phyloP scores from a whole-genome alignment of 1,284 basidiomycete species.

The Fomes fomentarius region DNA sequence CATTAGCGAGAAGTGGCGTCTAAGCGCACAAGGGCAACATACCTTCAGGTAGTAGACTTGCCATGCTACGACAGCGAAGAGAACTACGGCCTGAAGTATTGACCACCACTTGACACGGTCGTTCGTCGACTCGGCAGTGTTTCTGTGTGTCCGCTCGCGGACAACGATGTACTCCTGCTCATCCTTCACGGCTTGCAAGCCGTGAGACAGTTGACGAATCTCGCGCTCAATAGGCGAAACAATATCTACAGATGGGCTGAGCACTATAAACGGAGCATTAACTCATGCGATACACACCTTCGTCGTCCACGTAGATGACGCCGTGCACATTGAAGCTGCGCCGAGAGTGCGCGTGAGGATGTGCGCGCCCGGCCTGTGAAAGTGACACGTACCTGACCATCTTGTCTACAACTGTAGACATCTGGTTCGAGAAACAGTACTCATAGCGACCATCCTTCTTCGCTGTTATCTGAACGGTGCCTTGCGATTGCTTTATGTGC shows the following conservation, averaged over 20 bases:
- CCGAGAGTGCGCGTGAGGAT: neutral
- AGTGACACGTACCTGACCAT: constrained; percentile 75
- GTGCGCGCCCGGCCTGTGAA: constrained; percentile 16
- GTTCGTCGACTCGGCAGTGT: constrained; percentile 96
- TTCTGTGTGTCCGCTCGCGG: constrained; percentile 89
- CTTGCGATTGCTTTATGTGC: constrained; percentile 87
- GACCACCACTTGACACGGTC: constrained; percentile 99
- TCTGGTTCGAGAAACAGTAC: constrained; percentile 99
- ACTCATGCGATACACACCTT: constrained; percentile 51
- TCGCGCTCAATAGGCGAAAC: constrained; percentile 96
- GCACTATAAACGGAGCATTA: constrained; percentile 5
- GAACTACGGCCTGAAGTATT: constrained; percentile 84
- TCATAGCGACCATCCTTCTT: constrained; percentile 86
- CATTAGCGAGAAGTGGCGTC: too few species aligned
- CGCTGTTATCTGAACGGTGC: constrained; percentile 88
- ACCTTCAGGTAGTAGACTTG: constrained; percentile 98
- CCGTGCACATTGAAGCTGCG: constrained; percentile 98
- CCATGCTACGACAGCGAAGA: constrained; percentile 93
- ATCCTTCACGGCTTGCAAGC: constrained; percentile 91
- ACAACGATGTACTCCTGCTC: constrained; percentile 99
- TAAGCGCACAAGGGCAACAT: constrained; percentile 30
- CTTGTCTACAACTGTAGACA: constrained; percentile 95
- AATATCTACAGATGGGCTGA: constrained; percentile 48
- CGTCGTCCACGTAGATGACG: constrained; percentile 89
- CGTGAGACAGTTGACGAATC: constrained; percentile 87